phyloP scores from a whole-genome alignment of 2,329 filamentous ascomycete species.

The Calonectria naviculata region DNA sequence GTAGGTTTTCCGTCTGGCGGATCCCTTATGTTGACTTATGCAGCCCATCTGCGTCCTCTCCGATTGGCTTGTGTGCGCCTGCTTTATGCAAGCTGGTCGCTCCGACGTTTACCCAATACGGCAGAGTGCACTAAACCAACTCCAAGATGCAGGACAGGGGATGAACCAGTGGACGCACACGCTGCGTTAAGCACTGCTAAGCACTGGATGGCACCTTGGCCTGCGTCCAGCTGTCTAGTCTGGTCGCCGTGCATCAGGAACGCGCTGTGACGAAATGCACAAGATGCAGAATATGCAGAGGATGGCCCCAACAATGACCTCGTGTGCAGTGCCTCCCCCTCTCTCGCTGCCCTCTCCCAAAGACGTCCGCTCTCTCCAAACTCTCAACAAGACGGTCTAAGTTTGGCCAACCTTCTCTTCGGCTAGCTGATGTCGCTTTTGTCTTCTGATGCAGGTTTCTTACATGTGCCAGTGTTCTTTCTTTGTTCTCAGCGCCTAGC shows the following conservation, averaged over 20 bases:
- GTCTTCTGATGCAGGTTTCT: background rate
- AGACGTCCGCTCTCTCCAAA: background rate
- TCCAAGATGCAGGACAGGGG: background rate
- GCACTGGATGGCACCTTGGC: constrained; percentile 3
- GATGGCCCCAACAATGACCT: constrained; percentile 5
- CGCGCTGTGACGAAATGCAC: constrained; percentile 3
- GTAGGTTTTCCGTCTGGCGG: constrained; percentile 26
- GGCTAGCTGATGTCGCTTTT: background rate
- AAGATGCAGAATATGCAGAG: background rate
- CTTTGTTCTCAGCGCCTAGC: background rate
- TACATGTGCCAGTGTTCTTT: background rate
- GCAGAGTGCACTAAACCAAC: background rate
- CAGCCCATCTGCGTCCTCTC: background rate
- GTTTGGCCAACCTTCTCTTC: background rate
- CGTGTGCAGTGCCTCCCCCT: background rate
- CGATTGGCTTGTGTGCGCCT: background rate
- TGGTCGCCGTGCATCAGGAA: constrained; percentile 11
- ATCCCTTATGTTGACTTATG: background rate
- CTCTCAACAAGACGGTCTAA: constrained; percentile 3
- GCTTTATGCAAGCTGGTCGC: background rate
- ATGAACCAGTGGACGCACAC: constrained; percentile 4
- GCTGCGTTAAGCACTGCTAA: no score
- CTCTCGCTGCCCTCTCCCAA: background rate
- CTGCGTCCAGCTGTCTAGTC: background rate
- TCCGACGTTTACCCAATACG: constrained; percentile 4